phyloP scores from a whole-genome alignment of 805 yeast genomes.

The Candida saitoana region DNA sequence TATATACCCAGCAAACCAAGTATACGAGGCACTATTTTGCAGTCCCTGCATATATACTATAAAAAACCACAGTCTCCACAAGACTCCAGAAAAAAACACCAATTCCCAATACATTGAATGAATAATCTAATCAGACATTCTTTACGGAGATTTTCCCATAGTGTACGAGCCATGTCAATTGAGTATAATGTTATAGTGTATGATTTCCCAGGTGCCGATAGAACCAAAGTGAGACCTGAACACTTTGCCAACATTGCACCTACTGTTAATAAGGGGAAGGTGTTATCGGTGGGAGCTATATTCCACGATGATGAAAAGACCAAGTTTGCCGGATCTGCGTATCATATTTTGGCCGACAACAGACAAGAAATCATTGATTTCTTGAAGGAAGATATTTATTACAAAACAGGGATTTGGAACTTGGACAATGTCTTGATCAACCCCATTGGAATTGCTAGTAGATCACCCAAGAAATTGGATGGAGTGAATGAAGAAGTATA shows the following conservation, averaged over 20 bases:
- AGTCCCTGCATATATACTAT: background rate
- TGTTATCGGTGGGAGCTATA: constrained; percentile 43
- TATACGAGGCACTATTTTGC: too few relatives aligned
- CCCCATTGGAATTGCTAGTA: constrained; percentile 42
- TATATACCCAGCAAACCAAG: too few relatives aligned
- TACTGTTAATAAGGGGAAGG: constrained; percentile 31
- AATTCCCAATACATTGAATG: background rate
- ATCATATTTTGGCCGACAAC: constrained; percentile 59
- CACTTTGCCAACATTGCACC: constrained; percentile 38
- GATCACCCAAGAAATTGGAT: constrained; percentile 33
- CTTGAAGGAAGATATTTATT: constrained; percentile 60
- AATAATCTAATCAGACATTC: background rate
- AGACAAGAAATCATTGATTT: constrained; percentile 63
- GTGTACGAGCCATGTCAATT: constrained; percentile 18
- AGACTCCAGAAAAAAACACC: too few relatives aligned
- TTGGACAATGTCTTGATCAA: constrained; percentile 54
- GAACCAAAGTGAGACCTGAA: constrained; percentile 47
- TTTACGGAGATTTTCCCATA: background rate
- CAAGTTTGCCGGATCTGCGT: constrained; percentile 64
- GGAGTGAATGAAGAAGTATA: constrained; percentile 22
- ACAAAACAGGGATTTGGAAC: constrained; percentile 73
- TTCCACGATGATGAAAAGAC: constrained; percentile 39
- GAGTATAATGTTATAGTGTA: constrained; percentile 68
- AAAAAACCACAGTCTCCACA: background rate
- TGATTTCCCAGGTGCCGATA: constrained; percentile 64